Conservation (phyloP, 495 filamentous ascomycete species). For the Penicillium silybi region DNA sequence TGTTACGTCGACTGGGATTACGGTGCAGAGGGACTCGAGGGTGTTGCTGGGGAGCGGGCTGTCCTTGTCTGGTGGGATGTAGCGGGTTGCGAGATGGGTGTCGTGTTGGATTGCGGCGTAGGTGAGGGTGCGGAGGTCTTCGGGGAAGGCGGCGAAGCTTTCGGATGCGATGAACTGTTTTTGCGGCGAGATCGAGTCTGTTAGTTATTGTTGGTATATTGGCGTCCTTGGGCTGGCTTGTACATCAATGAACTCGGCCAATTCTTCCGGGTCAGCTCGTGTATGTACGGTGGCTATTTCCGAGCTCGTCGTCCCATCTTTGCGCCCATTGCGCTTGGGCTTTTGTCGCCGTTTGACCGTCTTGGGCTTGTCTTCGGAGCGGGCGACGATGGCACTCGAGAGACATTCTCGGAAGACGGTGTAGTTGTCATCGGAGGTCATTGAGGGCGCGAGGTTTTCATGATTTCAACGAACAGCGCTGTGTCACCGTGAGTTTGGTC, state of each 20-base stretch:
- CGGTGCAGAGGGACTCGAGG: constrained; percentile 35
- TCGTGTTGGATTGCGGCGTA: constrained; percentile 52
- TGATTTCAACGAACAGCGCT: neutral
- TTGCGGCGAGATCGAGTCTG: constrained; percentile 1
- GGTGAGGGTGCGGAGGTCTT: constrained; percentile 54
- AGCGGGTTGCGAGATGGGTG: constrained; percentile 43
- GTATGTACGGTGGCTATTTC: constrained; percentile 8
- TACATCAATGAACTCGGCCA: constrained; percentile 71
- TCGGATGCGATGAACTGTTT: constrained; percentile 65
- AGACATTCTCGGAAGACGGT: constrained; percentile 67
- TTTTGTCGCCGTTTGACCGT: constrained; percentile 45
- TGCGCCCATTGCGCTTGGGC: constrained; percentile 19
- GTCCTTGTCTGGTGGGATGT: constrained; percentile 38
- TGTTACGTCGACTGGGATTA: constrained; percentile 45
- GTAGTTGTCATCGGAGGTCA: constrained; percentile 51
- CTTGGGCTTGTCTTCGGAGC: constrained; percentile 42
- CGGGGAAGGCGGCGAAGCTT: constrained; percentile 62
- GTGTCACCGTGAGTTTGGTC: too few relatives aligned
- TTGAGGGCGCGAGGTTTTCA: constrained; percentile 3
- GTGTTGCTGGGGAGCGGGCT: constrained; percentile 44
- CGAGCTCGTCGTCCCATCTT: constrained; percentile 7
- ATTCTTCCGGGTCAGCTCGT: constrained; percentile 55
- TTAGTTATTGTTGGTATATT: neutral
- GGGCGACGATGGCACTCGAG: constrained; percentile 53
- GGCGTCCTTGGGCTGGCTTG: neutral